Evolutionary conservation across 2,329 filamentous ascomycete species (phyloP).

Genomic region (Boeremia exigua): DNA sequence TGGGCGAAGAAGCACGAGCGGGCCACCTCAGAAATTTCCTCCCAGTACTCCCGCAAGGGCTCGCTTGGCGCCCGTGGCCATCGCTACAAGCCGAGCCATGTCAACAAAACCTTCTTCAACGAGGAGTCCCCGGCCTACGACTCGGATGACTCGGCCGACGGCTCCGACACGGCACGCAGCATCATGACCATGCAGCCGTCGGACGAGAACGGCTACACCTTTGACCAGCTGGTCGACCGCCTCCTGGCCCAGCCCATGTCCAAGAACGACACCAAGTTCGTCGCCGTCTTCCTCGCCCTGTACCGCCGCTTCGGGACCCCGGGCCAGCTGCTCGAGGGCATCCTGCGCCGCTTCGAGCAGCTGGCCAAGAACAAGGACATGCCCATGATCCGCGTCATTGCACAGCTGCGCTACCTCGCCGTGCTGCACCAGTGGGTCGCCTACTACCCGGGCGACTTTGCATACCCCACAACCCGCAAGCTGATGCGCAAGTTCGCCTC

Average conservation of each 20-base stretch:
- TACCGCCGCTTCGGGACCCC: constrained; percentile 94
- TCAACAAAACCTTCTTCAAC: constrained; percentile 65
- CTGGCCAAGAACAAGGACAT: constrained; percentile 70
- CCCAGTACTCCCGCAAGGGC: constrained; percentile 35
- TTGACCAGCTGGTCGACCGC: constrained; percentile 73
- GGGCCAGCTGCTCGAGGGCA: constrained; percentile 74
- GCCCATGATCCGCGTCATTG: constrained; percentile 77
- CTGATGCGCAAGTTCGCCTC: constrained; percentile 77
- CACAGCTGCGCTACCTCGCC: constrained; percentile 82
- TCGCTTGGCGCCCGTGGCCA: constrained; percentile 42
- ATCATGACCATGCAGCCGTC: constrained; percentile 46
- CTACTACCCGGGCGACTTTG: constrained; percentile 91
- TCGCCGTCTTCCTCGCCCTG: constrained; percentile 85
- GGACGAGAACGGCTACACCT: constrained; percentile 66
- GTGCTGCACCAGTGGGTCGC: constrained; percentile 89
- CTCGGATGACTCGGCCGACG: constrained; percentile 69
- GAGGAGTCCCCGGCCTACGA: constrained; percentile 75
- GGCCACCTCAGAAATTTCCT: constrained; percentile 56
- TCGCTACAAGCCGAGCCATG: constrained; percentile 50
- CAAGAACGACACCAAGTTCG: constrained; percentile 87
- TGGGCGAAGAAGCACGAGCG: constrained; percentile 52
- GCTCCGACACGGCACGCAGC: constrained; percentile 64
- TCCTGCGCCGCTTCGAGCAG: constrained; percentile 76
- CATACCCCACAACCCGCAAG: constrained; percentile 73
- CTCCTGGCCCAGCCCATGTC: constrained; percentile 81